phyloP scores from a whole-genome alignment of 208 protist species.

The Leishmania gerbilli region DNA sequence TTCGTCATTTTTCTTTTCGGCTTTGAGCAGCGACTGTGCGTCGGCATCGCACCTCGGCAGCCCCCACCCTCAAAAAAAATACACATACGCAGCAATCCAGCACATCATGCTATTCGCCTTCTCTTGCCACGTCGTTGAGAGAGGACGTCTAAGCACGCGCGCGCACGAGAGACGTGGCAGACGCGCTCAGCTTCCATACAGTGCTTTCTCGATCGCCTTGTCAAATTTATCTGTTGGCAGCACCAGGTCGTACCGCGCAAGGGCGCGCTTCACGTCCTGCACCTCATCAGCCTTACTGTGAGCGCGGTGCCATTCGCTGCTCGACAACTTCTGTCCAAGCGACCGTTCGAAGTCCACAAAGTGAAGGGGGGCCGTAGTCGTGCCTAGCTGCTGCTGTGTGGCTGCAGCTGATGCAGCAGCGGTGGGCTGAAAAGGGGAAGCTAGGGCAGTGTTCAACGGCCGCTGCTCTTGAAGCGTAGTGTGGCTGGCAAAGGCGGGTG shows the following conservation, averaged over 20 bases:
- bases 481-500: background rate
- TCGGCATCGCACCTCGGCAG: background rate
- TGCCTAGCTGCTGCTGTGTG: background rate
- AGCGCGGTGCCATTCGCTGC: conserved; percentile 9
- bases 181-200: conserved; percentile 24
- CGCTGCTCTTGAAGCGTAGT: background rate
- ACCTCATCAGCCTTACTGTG: conserved; percentile 22
- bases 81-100: background rate
- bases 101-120: background rate
- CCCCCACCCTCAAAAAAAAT: background rate
- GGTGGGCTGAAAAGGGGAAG: background rate
- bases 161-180: background rate
- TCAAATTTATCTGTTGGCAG: conserved; percentile 37
- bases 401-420: background rate
- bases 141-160: background rate
- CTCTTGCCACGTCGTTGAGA: background rate
- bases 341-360: conserved; percentile 30
- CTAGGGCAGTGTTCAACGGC: background rate
- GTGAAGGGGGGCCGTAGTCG: conserved; percentile 9
- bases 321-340: conserved; percentile 11
- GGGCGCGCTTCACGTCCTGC: conserved; percentile 11
- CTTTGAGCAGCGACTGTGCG: background rate
- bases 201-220: conserved; percentile 20
- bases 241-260: conserved; percentile 31
- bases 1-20: background rate